Evolutionary conservation across 1,139 yeast genomes (phyloP).

Genomic region (Suhomyces ambrosiae): DNA sequence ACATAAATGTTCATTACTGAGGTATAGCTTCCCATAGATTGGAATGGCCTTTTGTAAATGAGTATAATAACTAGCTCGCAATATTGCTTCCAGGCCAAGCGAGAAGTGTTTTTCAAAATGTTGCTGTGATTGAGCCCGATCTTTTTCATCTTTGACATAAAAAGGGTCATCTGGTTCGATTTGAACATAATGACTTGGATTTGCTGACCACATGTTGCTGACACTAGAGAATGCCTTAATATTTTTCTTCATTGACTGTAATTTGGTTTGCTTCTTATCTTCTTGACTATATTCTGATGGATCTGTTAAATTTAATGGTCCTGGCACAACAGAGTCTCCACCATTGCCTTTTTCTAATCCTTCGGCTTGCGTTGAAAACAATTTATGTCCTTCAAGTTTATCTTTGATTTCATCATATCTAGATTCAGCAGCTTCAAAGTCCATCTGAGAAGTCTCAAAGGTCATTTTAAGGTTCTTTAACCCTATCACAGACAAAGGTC

Average conservation of each 20-base stretch:
- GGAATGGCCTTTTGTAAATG: constrained; percentile 75
- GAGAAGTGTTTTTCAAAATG: constrained; percentile 71
- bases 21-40: constrained; percentile 76
- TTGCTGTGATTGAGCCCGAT: constrained; percentile 47
- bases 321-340: constrained; percentile 19
- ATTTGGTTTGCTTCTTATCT: constrained; percentile 15
- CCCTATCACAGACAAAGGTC: constrained; percentile 33
- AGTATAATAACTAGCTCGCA: constrained; percentile 71
- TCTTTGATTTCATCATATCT: constrained; percentile 23
- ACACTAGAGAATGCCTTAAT: constrained; percentile 39
- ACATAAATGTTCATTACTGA: constrained; percentile 68
- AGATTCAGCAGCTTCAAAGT: constrained; percentile 27
- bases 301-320: constrained; percentile 33
- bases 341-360: constrained; percentile 4
- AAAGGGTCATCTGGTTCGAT: constrained; percentile 47
- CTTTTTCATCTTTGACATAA: constrained; percentile 45
- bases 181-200: constrained; percentile 58
- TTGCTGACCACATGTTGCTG: constrained; percentile 62
- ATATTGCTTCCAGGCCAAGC: constrained; percentile 48
- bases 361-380: constrained; percentile 8
- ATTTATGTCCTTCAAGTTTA: constrained; percentile 1
- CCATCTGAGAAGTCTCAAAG: constrained; percentile 33
- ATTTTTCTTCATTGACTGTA: constrained; percentile 30
- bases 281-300: constrained; percentile 26
- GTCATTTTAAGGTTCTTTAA: constrained; percentile 37